Evolutionary conservation across 345 rosid species (phyloP).

Genomic region (Hibiscus trionum): DNA sequence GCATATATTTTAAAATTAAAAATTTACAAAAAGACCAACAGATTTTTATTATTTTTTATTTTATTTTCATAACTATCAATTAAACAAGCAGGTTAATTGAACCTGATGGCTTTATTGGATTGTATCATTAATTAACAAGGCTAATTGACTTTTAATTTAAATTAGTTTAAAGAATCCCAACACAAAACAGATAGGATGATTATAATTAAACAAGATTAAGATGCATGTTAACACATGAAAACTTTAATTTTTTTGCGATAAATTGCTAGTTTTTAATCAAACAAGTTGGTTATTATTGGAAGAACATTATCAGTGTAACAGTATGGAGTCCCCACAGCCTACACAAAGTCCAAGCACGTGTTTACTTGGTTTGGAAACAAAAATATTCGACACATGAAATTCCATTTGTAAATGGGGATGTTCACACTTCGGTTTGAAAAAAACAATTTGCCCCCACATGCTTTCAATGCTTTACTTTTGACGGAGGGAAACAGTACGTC

Average conservation of each 20-base stretch:
- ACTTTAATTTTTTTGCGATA: no score
- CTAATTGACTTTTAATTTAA: not conserved
- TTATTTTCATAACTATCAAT: not conserved
- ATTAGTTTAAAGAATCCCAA: not conserved
- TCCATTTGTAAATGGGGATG: not conserved
- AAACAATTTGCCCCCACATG: not conserved
- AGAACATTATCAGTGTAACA: no score
- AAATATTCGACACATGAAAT: no score
- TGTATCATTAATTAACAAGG: not conserved
- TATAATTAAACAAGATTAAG: not conserved
- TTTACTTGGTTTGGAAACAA: not conserved
- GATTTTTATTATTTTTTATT: not conserved
- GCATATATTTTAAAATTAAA: not conserved
- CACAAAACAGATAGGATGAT: not conserved
- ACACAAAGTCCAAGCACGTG: not conserved
- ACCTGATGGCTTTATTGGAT: not conserved
- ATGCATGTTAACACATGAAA: not conserved
- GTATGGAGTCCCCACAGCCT: not conserved
- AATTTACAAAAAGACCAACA: not conserved
- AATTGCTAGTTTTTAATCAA: not conserved
- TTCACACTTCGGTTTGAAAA: not conserved
- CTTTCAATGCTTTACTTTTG: not conserved
- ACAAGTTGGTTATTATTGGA: not conserved
- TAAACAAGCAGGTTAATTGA: constrained; percentile 3
- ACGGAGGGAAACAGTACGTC: not conserved